Base-by-base conservation (phyloP, 1,284 basidiomycete species). In the Leccinum cinnamomeum region DNA sequence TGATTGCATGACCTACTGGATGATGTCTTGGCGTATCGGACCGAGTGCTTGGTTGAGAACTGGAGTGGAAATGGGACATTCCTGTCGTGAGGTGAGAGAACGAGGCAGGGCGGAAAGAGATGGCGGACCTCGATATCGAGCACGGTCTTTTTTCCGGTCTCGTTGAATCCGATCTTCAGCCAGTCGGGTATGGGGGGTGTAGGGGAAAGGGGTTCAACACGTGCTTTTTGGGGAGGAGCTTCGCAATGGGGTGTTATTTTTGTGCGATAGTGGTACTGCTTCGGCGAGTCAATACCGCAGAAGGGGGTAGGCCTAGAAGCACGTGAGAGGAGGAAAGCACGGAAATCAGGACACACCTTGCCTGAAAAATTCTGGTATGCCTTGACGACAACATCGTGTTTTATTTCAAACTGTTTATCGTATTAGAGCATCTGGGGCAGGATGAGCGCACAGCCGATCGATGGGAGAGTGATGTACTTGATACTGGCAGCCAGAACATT, bases 241-340 rank as follows among this genome's bases (percentile, higher is more conserved):
- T 97, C 92, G 69, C 98, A 99, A 75, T 99, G 97, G 0, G 97
- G 97, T 0, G 97, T 98, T 55, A 99, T 89, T 78, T 99, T 99
- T 1, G 97, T 99, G 23, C 97, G 88, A 75, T 99, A 99, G 53
- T 84, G 85, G 77, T 97, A 98, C 67, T 97, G 89, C 57, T 91
- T 79, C 0, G 97, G 97, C 0, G 92, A 95, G 6, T 87, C 85
- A 16, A 97, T 2, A 98, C 77, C 1, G 81, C 75, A 0, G 80
- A 72, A 1, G 79, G 67, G 3, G 84, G 76, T 0, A 95, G 78
- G n/a, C 81, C 89, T 90, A 66, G 50, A 53, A 28, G 46, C 7
- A 55, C 18, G 50, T 60, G 35, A 57, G 56, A 16, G 64, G 41
- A 11, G 37, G 37, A 10, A 60, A 25, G 50, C 28, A 51, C 12